Evolutionary conservation across 148 eudicot species (phyloP).

Genomic region (Rhododendron ferrugineum): DNA sequence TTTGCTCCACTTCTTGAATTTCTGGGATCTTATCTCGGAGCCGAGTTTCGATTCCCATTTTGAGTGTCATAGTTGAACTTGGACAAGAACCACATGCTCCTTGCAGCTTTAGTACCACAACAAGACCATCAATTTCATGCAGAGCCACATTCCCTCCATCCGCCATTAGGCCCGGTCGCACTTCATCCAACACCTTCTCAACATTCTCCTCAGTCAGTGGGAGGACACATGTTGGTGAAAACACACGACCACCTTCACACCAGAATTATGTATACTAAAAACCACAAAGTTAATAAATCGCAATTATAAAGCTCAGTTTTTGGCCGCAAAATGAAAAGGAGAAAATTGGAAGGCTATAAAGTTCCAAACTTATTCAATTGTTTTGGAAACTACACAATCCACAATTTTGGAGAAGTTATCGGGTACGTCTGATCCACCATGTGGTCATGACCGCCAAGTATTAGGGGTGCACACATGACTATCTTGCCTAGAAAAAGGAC

Average conservation of each 20-base stretch:
- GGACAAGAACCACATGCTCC: slow-evolving; percentile 99
- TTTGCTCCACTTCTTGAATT: slow-evolving; percentile 76
- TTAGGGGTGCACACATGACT: neutral
- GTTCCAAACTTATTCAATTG: neutral
- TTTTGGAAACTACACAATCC: neutral
- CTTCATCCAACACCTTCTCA: slow-evolving; percentile 87
- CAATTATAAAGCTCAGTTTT: neutral
- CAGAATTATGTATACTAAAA: neutral
- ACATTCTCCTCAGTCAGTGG: slow-evolving; percentile 89
- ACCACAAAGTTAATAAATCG: neutral
- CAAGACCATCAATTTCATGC: slow-evolving; percentile 92
- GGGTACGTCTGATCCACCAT: neutral
- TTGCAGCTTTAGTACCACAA: slow-evolving; percentile 78
- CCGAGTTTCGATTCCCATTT: slow-evolving; percentile 76
- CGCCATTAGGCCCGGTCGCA: slow-evolving; percentile 84
- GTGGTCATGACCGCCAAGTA: neutral
- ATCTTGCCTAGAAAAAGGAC: neutral
- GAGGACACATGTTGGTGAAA: slow-evolving; percentile 63
- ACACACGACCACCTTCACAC: slow-evolving; percentile 26
- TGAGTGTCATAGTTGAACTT: slow-evolving; percentile 90
- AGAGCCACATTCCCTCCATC: slow-evolving; percentile 94
- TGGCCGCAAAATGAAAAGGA: neutral
- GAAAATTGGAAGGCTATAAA: neutral
- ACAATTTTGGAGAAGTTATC: neutral
- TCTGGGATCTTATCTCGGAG: slow-evolving; percentile 92